Base-by-base conservation (phyloP, 768 basidiomycete genomes). In the Suillus subalutaceus region DNA sequence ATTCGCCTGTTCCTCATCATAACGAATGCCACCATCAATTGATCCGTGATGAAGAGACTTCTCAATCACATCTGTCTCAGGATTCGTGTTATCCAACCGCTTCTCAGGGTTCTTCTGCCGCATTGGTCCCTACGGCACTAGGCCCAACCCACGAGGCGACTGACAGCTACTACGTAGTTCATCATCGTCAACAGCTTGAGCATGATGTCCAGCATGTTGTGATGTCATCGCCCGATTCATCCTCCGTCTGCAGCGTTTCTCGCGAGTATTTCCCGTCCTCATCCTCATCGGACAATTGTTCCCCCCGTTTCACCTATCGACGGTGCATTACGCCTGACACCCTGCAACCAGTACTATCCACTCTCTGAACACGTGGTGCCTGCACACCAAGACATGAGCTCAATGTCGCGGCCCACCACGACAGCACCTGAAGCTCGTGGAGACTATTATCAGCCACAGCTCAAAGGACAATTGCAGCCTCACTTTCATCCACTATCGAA, bases 241-340 rank as follows among this genome's bases (percentile, higher is more conserved):
- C 76, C 61, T 56, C 71, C 9, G 69, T 74, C 66, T 73, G 74
- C 73, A 75, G 74, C 35, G 56, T 74, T 65, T 68, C 64, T 56
- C 64, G 65, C 71, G 67, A 59, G 68, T 77, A 75, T 76, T 43
- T 43, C 41, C 3, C 59, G 16, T 43, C 74, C 69, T 75, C 74
- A 76, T 63, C 64, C 62, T 15, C 76, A 67, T 68, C 74, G 63
- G 32, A 74, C 63, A 61, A 69, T 23, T 58, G 64, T 65, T 68
- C 71, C 76, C 76, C 68, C 76, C 69, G 56, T 66, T 73, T 74
- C 74, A 71, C 68, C 68, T 43, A 48, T 78, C 66, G 74, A 77
- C 56, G 46, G 65, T 6, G 32, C 71, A 44, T 69, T 63, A 69
- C 66, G 65, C 67, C 73, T 55, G 48, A 73, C 69, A 61, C 74